phyloP scores from a whole-genome alignment of 164 flowering plant species.

The Berberis vulgaris region DNA sequence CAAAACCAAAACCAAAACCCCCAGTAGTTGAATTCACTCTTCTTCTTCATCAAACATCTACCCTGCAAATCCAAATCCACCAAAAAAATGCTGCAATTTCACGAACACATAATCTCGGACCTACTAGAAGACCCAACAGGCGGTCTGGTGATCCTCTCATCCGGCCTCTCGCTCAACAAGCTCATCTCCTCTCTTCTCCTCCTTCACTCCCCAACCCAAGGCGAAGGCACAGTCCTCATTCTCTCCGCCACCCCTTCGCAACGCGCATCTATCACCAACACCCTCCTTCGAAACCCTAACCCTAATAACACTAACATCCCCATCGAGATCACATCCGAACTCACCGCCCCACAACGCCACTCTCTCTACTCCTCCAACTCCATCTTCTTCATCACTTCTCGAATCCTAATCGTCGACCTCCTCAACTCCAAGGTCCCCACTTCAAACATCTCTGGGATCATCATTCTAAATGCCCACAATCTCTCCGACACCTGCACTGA shows the following conservation, averaged over 20 bases:
- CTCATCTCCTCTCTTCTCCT: slow-evolving; percentile 65
- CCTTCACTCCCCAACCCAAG: slow-evolving; percentile 66
- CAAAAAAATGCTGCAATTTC: slow-evolving; percentile 60
- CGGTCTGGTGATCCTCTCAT: slow-evolving; percentile 69
- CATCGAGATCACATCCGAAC: slow-evolving; percentile 74
- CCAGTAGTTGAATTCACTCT: too few species aligned
- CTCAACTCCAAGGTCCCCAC: slow-evolving; percentile 52
- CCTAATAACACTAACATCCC: slow-evolving; percentile 20
- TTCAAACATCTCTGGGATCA: slow-evolving; percentile 44
- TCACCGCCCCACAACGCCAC: slow-evolving; percentile 47
- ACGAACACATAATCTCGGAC: slow-evolving; percentile 73
- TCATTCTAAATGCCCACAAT: slow-evolving; percentile 61
- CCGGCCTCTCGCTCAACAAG: slow-evolving; percentile 71
- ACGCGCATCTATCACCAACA: slow-evolving; percentile 5
- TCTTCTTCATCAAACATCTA: background rate
- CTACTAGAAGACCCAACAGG: slow-evolving; percentile 65
- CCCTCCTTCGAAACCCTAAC: slow-evolving; percentile 13
- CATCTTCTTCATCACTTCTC: slow-evolving; percentile 63
- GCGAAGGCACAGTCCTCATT: slow-evolving; percentile 64
- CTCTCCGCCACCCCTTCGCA: slow-evolving; percentile 40
- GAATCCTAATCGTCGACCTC: slow-evolving; percentile 86
- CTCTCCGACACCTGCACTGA: slow-evolving; percentile 82
- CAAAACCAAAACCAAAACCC: too few species aligned
- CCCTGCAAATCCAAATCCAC: background rate
- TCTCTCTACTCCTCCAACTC: slow-evolving; percentile 66